Conservation (phyloP, 768 basidiomycete genomes). For the Porpolomopsis calyptriformis region DNA sequence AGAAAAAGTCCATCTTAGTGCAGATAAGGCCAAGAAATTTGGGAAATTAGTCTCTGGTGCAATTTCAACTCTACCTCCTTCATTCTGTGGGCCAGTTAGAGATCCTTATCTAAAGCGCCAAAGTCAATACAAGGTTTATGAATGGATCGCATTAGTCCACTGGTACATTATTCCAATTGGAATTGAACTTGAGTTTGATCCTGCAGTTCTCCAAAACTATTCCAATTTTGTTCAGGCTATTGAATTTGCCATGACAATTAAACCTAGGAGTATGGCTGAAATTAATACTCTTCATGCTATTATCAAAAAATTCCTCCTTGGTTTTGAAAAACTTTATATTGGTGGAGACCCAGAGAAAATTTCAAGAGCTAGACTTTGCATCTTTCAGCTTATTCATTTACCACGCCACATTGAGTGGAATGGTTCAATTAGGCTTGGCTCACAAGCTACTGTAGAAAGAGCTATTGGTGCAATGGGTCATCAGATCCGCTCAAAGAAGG, state of each 20-base stretch:
- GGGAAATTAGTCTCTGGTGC: slow-evolving; percentile 15
- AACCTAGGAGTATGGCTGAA: slow-evolving; percentile 10
- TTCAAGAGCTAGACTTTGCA: slow-evolving; percentile 16
- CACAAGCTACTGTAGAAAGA: slow-evolving; percentile 22
- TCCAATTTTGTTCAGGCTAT: slow-evolving; percentile 16
- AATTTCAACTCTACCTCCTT: slow-evolving; percentile 22
- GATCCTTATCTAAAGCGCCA: slow-evolving; percentile 23
- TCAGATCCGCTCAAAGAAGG: slow-evolving; percentile 21
- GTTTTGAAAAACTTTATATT: slow-evolving; percentile 21
- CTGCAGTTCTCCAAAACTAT: slow-evolving; percentile 18
- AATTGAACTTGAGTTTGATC: slow-evolving; percentile 19
- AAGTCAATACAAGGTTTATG: slow-evolving; percentile 27
- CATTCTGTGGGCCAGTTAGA: slow-evolving; percentile 21
- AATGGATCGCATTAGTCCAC: slow-evolving; percentile 27
- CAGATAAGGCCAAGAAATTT: slow-evolving; percentile 12
- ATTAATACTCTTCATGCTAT: slow-evolving; percentile 13
- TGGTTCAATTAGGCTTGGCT: slow-evolving; percentile 25
- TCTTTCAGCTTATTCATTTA: slow-evolving; percentile 27
- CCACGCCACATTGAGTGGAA: slow-evolving; percentile 26
- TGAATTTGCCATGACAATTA: slow-evolving; percentile 23
- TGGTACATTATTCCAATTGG: slow-evolving; percentile 27
- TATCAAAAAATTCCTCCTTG: slow-evolving; percentile 18
- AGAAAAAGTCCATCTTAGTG: slow-evolving; percentile 15
- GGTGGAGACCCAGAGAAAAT: slow-evolving; percentile 18
- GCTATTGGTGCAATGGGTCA: slow-evolving; percentile 19